Conservation (phyloP, 208 protist species). For the Strigomonas culicis region DNA sequence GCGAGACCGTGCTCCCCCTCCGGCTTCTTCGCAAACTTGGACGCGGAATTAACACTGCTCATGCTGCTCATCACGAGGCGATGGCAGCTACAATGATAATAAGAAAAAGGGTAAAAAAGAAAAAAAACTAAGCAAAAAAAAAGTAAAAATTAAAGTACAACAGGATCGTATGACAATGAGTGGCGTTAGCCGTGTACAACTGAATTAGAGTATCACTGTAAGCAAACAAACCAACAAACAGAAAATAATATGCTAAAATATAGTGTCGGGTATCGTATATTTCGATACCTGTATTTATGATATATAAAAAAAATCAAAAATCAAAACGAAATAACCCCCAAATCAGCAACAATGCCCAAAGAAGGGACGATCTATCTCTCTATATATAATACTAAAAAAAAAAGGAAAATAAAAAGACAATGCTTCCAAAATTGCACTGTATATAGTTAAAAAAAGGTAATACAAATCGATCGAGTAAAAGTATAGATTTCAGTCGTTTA, state of each 20-base stretch:
- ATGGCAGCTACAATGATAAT: background rate
- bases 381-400: background rate
- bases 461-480: no score
- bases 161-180: no score
- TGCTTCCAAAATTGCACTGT: background rate
- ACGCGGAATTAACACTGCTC: no score
- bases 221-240: background rate
- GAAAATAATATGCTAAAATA: background rate
- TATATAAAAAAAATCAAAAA: conserved; percentile 1
- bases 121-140: background rate
- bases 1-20: no score
- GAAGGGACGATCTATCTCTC: background rate
- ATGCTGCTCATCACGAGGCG: no score
- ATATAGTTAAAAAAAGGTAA: no score
- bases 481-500: no score
- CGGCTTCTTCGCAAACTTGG: no score
- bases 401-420: background rate
- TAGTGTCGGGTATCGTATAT: no score
- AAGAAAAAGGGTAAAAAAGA: conserved; percentile 3
- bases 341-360: background rate
- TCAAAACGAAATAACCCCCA: background rate
- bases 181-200: background rate
- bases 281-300: background rate
- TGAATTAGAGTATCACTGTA: background rate
- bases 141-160: conserved; percentile 2